phyloP scores from a whole-genome alignment of 805 yeast species.

The Candida maesae region DNA sequence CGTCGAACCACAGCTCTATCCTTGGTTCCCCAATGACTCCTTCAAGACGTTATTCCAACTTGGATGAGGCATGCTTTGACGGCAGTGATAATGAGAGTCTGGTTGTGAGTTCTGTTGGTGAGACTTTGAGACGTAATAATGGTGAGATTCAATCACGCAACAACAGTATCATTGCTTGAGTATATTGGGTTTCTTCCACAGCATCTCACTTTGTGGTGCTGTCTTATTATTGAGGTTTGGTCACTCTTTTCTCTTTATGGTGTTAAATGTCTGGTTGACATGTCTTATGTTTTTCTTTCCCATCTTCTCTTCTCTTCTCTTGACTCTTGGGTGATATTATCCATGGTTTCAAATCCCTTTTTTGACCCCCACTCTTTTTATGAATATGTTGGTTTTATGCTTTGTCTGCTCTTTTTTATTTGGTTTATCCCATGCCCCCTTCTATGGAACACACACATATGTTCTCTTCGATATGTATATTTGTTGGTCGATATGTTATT shows the following conservation, averaged over 20 bases:
- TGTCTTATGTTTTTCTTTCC: background rate
- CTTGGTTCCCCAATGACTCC: conserved; percentile 14
- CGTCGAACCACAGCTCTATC: conserved; percentile 11
- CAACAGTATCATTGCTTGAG: conserved; percentile 15
- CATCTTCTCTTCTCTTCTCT: no score
- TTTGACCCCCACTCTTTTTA: no score
- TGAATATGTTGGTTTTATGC: background rate
- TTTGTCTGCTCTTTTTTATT: background rate
- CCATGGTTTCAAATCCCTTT: background rate
- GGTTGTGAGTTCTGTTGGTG: conserved; percentile 34
- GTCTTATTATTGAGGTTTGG: no score
- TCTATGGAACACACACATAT: no score
- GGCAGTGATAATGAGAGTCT: conserved; percentile 23
- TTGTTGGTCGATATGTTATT: background rate
- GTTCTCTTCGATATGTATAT: no score
- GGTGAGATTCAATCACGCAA: conserved; percentile 26
- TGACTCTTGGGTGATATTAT: no score
- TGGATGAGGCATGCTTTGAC: conserved; percentile 18
- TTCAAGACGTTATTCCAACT: conserved; percentile 9
- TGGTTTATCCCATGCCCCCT: no score
- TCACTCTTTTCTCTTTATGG: no score
- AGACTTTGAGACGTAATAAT: conserved; percentile 29
- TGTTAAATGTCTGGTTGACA: no score
- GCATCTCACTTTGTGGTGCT: no score
- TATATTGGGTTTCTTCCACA: no score